Percentiles rank a stretch among this genome's conserved stretches.
These are phyloP conservation scores for Tulasnella sp. DNA, from an alignment of 768 basidiomycete species.

Conservation along the genomic window DNA sequence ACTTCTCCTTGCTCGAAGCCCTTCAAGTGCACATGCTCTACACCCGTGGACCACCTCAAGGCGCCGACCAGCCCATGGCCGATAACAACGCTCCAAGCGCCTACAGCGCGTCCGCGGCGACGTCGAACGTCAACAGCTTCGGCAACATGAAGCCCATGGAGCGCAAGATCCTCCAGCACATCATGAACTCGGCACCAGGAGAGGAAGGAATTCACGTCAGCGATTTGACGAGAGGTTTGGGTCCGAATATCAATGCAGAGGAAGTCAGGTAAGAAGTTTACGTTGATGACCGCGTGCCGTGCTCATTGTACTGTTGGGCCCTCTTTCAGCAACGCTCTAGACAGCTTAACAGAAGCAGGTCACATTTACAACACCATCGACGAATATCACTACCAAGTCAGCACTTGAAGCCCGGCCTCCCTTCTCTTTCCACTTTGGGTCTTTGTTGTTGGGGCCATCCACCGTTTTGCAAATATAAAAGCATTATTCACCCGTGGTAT, in stretches of 20 bases:
- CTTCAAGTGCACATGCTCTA: conserved; percentile 55
- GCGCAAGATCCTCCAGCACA: conserved; percentile 25
- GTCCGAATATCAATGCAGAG: conserved; percentile 13
- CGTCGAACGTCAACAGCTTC: conserved; percentile 14
- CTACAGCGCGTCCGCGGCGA: background rate
- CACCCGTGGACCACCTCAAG: conserved; percentile 42
- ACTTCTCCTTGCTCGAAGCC: conserved; percentile 70
- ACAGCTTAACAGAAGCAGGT: conserved; percentile 28
- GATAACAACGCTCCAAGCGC: background rate
- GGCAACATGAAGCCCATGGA: conserved; percentile 22
- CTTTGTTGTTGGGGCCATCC: no score
- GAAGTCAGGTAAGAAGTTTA: conserved; percentile 18
- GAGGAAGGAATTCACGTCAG: conserved; percentile 29
- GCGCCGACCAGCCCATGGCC: background rate
- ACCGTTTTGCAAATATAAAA: background rate
- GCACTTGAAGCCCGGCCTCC: background rate
- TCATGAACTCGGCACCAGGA: conserved; percentile 20
- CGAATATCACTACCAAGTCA: conserved; percentile 22
- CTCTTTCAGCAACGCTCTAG: conserved; percentile 24
- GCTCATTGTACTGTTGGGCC: conserved; percentile 18
- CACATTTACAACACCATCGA: conserved; percentile 29
- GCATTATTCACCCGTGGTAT: background rate
- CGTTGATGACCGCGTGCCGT: conserved; percentile 10
- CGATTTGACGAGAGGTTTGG: conserved; percentile 22
- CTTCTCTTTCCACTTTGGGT: background rate